Base-by-base conservation (phyloP, 495 filamentous ascomycete species). In the Penicillium pancosmium region DNA sequence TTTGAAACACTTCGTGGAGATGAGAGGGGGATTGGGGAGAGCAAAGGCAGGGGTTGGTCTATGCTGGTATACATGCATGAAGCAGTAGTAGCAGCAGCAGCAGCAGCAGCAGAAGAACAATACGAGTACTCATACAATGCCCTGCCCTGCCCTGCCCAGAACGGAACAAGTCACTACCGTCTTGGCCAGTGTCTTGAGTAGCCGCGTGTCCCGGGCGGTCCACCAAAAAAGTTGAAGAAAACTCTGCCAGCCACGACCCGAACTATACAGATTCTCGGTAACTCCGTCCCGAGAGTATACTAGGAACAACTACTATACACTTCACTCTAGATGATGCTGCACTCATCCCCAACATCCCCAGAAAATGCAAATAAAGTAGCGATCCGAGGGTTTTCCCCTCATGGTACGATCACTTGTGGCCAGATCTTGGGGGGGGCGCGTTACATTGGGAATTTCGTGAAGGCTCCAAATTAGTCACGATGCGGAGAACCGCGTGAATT, bases 391-490 rank as follows among this genome's bases (percentile, higher is more conserved):
- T 15, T 25, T 23, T 27, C 13, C 46, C 47, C 34, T 23, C 21
- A 57, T 57, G 33, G 16, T 50, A 41, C 55, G 46, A 57, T 40
- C 47, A 43, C n/a, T 50, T 19, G 8, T 44, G 41, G 41, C 41
- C 41, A 44, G 41, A 48, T 48, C 46, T 48, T 48, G 4, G 21
- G 41, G 41, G 36, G 36, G 46, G 46, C 7, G 46, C 8, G 46
- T 48, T 48, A 48, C 46, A 48, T 48, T 48, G 46, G 46, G 19
- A 27, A 27, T 23, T 9, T 27, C 46, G 0, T 48, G 3, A 27
- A 48, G 23, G 21, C 46, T 9, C 46, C 46, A 12, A 23, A 48
- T 48, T 48, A 48, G 46, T 48, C 46, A 48, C 46, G 11, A 48
- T 27, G 46, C 46, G 46, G 46, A 48, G 46, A 48, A 23, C 2